Base-by-base conservation (phyloP, 1,139 yeast genomes). In the Candida sp. region DNA sequence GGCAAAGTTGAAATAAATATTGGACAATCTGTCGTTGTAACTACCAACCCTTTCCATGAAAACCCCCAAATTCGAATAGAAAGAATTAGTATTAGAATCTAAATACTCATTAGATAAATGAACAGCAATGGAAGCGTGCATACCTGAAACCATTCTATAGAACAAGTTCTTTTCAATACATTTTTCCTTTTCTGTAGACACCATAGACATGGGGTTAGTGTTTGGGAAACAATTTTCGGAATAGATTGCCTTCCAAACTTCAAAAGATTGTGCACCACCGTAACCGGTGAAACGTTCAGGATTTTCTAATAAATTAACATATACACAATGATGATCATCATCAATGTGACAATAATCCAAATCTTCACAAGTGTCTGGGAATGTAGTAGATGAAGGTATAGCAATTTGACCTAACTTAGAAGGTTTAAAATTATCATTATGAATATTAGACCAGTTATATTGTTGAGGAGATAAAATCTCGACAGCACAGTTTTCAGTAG, bases 251-350 rank as follows among this genome's bases (percentile, higher is more conserved):
- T 83, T 75, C 99, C 99, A 95, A 42, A 95, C 88, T 60, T 86
- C 91, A 53, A 84, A 82, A 22, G 97, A 89, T 58, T 93, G 97
- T 43, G 84, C 80, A 30, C 99, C 99, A 37, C 91, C 87, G 60
- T 95, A 95, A 0, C 99, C 99, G 1, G 99, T 95, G 66, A 88
- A 95, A 57, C 99, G 75, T 65, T 95, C 99, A 1, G 97, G 97
- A 57, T 95, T 95, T 45, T 87, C 88, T 22, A 84, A 73, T 46
- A 95, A 75, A 56, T 91, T 89, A 23, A 93, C 96, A 56, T 85
- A 86, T 4, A 89, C 97, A 44, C 97, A 64, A 56, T 75, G 54
- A 61, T 62, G 71, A 47, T 66, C 85, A 47, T 81, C 87, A 49
- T 82, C 87, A 19, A 83, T 77, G 49, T 79, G 79, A 51, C 84